Evolutionary conservation across 2,329 filamentous ascomycete species (phyloP), one percentile per base, ranked within the genome.

Genomic region (Calonectria pseudoreteaudii): DNA sequence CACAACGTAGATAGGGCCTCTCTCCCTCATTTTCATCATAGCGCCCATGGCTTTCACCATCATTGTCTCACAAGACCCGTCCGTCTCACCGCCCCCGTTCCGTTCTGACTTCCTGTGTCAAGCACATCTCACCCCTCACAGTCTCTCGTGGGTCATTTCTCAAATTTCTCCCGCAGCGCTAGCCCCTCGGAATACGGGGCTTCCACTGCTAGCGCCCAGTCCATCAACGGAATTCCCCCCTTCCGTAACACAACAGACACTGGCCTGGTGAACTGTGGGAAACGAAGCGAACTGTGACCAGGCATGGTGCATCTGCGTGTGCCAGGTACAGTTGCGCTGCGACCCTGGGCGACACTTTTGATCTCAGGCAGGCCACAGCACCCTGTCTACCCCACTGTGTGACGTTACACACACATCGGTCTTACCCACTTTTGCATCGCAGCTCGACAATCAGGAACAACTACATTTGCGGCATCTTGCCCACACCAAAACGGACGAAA

Each of bases 131-230:
- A 5, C 68, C 68, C 28, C 56, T 23, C 50, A 14, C 26, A 41
- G 56, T 16, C 44, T 26, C n/a, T 62, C n/a, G 23, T 52, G 38
- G 52, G 31, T 26, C 72, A 58, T 64, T 69, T 70, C 69, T 71
- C 56, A 23, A 75, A 74, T 75, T 78, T 72, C 65, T 76, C 50
- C 53, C 49, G 28, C 26, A 20, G 50, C 73, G 28, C 68, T 79
- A 78, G 76, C 60, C 69, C 70, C 75, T 75, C 79, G 79, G 79
- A 80, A 77, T 71, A 47, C 69, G 68, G 66, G 71, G 65, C 74
- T 80, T 80, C 79, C 79, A 80, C 66, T 47, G 60, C 73, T 80
- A 80, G 79, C 78, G 78, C 69, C 44, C 65, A 64, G 64, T 49
- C 75, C 76, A 75, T 58, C 75, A 73, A 72, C 78, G 78, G 79